Conservation (phyloP, 192 early-diverging fungal species). For the Globomyces pollinis-pini region DNA sequence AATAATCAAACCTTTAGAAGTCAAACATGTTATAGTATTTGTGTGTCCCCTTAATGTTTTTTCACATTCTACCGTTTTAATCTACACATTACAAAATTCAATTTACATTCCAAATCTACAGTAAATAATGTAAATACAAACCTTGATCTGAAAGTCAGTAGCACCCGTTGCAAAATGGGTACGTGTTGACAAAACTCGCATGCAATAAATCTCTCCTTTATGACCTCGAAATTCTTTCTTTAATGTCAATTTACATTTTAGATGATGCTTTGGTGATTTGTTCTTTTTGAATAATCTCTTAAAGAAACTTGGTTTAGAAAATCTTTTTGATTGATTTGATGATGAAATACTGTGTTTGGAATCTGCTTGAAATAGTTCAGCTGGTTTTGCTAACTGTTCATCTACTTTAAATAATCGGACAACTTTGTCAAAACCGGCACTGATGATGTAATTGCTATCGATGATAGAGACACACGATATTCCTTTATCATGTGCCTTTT, state of each 20-base stretch:
- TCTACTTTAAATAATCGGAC: slow-evolving; percentile 16
- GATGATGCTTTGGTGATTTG: background rate
- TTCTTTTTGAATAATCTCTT: background rate
- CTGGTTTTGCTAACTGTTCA: background rate
- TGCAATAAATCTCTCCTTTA: slow-evolving; percentile 61
- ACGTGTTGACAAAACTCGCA: slow-evolving; percentile 63
- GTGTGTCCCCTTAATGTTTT: slow-evolving; percentile 43
- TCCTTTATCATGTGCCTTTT: slow-evolving; percentile 24
- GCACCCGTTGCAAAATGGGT: slow-evolving; percentile 49
- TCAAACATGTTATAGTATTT: slow-evolving; percentile 34
- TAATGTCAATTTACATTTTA: background rate
- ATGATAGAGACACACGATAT: slow-evolving; percentile 19
- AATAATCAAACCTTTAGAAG: too few relatives aligned
- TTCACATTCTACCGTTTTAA: slow-evolving; percentile 34
- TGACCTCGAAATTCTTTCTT: slow-evolving; percentile 48
- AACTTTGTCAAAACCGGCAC: slow-evolving; percentile 22
- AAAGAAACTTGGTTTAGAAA: background rate
- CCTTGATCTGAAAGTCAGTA: slow-evolving; percentile 27
- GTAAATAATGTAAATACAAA: slow-evolving; percentile 8
- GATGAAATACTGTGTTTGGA: slow-evolving; percentile 3
- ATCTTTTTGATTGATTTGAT: background rate
- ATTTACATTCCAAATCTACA: slow-evolving; percentile 36
- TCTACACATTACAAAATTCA: too few relatives aligned
- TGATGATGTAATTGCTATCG: slow-evolving; percentile 13
- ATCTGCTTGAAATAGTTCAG: background rate